A percentile compares a stretch with the other conserved stretches of the same genome.
Conservation (phyloP, 2,329 filamentous ascomycete species). For the Colletotrichum sidae region DNA sequence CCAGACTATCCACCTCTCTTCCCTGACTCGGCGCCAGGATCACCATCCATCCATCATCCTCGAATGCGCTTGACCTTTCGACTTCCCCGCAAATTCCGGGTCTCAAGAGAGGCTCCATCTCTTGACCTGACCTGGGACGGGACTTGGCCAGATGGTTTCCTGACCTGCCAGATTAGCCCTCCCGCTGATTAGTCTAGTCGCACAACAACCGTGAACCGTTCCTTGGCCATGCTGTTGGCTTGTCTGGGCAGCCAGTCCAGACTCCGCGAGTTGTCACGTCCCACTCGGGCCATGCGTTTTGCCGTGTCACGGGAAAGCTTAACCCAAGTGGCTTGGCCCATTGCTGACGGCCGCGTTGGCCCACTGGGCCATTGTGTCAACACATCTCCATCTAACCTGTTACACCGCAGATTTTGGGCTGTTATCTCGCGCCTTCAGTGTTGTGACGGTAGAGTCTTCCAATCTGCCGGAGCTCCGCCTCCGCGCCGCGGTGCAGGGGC, state of each 20-base stretch:
- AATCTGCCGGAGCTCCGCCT: conserved; percentile 25
- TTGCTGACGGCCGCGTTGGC: conserved; percentile 2
- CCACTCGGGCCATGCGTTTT: conserved; percentile 23
- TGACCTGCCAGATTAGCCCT: conserved; percentile 34
- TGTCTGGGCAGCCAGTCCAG: conserved; percentile 16
- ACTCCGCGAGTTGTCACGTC: conserved; percentile 6
- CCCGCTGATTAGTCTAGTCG: conserved; percentile 23
- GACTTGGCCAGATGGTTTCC: conserved; percentile 21
- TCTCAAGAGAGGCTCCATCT: conserved; percentile 17
- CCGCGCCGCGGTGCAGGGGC: conserved; percentile 19
- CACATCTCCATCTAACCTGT: neutral
- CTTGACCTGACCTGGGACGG: neutral
- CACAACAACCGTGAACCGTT: conserved; percentile 35
- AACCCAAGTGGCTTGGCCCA: conserved; percentile 5
- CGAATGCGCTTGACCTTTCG: conserved; percentile 4
- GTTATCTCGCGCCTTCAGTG: neutral
- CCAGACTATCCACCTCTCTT: conserved; percentile 34
- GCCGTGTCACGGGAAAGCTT: conserved; percentile 35
- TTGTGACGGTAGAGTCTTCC: neutral
- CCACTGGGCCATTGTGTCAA: too few species aligned
- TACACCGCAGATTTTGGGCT: too few species aligned
- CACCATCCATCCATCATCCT: conserved; percentile 11
- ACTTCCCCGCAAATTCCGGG: conserved; percentile 34
- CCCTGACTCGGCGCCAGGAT: conserved; percentile 27
- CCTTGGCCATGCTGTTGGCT: conserved; percentile 28